Evolutionary conservation across 345 rosid genomes (phyloP).

Genomic region (Durio zibethinus): DNA sequence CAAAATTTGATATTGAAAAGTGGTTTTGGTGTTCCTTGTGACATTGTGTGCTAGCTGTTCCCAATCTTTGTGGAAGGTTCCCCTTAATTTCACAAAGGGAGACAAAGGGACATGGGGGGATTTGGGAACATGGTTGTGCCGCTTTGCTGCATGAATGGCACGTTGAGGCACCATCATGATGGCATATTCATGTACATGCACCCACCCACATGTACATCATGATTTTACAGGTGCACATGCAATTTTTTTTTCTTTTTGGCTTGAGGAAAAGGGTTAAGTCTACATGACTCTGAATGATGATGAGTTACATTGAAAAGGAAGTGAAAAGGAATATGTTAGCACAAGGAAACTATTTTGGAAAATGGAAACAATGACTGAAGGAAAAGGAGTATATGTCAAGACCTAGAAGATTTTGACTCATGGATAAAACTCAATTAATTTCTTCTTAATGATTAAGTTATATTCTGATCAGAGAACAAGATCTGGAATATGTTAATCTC

Average conservation of each 20-base stretch:
- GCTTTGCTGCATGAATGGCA: background rate
- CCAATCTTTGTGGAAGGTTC: conserved; percentile 17
- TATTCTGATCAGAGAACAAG: background rate
- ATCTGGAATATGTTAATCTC: background rate
- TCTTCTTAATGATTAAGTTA: background rate
- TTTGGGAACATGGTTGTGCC: background rate
- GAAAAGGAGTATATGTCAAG: background rate
- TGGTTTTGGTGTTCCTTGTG: background rate
- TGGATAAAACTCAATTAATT: background rate
- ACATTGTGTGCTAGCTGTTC: background rate
- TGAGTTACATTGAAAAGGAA: conserved; percentile 3
- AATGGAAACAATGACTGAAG: background rate
- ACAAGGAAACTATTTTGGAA: background rate
- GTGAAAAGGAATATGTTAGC: background rate
- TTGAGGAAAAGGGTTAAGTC: background rate
- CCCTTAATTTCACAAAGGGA: conserved; percentile 4
- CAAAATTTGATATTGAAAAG: conserved; percentile 1
- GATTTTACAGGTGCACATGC: conserved; percentile 20
- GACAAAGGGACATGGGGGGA: background rate
- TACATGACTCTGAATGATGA: background rate
- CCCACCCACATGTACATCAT: conserved; percentile 8
- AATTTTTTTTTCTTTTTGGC: background rate
- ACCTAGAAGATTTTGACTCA: background rate
- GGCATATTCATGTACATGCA: conserved; percentile 14
- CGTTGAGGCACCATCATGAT: conserved; percentile 1